Evolutionary conservation across 1,284 basidiomycete species (phyloP), one percentile per base, ranked within the genome.

Genomic region (Irpex sp.): DNA sequence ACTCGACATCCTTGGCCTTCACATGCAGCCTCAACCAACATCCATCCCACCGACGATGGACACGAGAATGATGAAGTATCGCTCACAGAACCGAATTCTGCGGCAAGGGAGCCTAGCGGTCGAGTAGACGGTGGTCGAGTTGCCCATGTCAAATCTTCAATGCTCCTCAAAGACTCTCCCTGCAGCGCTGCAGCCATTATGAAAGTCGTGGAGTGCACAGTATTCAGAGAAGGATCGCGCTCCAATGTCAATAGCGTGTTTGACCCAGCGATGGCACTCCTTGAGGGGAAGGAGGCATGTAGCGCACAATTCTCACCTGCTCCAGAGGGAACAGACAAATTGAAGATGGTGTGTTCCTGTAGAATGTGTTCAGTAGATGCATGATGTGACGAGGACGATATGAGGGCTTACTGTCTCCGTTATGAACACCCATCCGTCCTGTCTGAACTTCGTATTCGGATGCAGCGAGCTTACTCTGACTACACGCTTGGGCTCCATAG

Each of bases 401-500:
- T 13, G 31, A 55, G 43, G 15, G 59, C 67, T 5, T 33, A 69
- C 68, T 33, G 62, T 39, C 19, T 66, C 61, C 6, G 64, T 69
- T 47, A 69, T 43, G 13, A 67, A 46, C 19, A 69, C 63, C 67
- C 67, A 68, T 19, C 63, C 66, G 51, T 69, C 67, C 35, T 63
- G 58, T 33, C 37, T 51, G 57, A 63, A 66, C 17, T 15, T 26
- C 17, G 31, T 31, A 46, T 63, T 6, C 2, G 68, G 66, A 43
- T 67, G 63, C 35, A 60, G 31, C 31, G 58, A 59, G 56, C 62
- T 69, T 26, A 68, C 61, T 35, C 66, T 64, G 15, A 51, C 61
- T 15, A 67, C 17, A 15, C 11, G 31, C 50, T 46, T 46, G 4
- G 58, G 58, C 56, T 35, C 21, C 13, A 19, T 26, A 37, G 47